These are phyloP conservation scores for Cephalotrichum gorgonifer DNA, from an alignment of 2,329 filamentous ascomycete genomes.

Conservation along the genomic window DNA sequence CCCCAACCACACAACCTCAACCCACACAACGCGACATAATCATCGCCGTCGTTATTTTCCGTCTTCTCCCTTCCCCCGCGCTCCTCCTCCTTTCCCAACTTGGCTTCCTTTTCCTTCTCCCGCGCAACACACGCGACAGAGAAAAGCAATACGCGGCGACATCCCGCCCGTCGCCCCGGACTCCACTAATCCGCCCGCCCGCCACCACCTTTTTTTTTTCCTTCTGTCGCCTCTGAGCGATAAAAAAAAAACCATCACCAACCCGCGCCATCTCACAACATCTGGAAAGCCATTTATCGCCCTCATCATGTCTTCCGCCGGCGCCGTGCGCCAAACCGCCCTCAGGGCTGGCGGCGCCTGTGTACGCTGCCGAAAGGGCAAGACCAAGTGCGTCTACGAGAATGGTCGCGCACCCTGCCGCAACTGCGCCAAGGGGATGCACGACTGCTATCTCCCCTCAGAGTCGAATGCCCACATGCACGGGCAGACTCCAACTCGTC, in stretches of 20 bases:
- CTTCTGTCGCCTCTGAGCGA: background rate
- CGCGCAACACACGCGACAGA: background rate
- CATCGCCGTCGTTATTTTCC: background rate
- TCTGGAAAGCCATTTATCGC: background rate
- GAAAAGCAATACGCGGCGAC: slow-evolving; percentile 1
- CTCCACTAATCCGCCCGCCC: background rate
- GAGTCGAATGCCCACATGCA: slow-evolving; percentile 50
- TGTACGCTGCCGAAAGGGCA: slow-evolving; percentile 53
- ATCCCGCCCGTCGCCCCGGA: background rate
- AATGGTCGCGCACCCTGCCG: slow-evolving; percentile 52
- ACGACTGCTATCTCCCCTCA: slow-evolving; percentile 52
- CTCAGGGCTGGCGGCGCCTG: slow-evolving; percentile 51
- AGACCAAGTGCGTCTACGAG: slow-evolving; percentile 55
- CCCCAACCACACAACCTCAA: background rate
- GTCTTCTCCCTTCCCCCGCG: background rate
- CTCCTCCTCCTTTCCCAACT: background rate
- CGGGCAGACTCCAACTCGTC: slow-evolving; percentile 45
- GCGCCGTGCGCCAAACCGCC: slow-evolving; percentile 45
- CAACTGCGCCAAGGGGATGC: slow-evolving; percentile 54
- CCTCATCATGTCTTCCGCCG: slow-evolving; percentile 31
- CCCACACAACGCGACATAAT: background rate
- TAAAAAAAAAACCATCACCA: background rate
- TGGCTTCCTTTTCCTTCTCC: background rate
- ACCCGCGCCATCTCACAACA: background rate
- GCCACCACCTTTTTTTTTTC: background rate